Evolutionary conservation across 805 yeast genomes (phyloP), one percentile per base, ranked within the genome.

Genomic region (Diddensiella transvaalensis): DNA sequence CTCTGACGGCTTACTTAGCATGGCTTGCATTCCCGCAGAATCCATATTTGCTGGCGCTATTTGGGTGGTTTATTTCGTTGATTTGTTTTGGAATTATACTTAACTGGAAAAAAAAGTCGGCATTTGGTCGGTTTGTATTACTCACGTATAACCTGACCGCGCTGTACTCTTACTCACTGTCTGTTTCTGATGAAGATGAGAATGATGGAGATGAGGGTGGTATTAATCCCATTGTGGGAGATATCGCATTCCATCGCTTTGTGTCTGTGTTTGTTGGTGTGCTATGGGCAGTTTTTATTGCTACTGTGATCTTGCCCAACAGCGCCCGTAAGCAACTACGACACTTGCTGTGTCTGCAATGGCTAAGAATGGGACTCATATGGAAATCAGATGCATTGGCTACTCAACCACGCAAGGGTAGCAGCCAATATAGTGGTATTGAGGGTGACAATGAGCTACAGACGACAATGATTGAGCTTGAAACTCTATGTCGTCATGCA

Each of bases 81-180:
- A 61, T 66, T 4, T 74, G 76, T 23, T 76, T 73, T 55, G 56
- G 68, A 42, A 80, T 85, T n/a, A 82, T 87, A 49, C 63, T 85
- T 42, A 72, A 74, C 50, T 85, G 91, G 93, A 74, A 72, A 48
- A 72, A 64, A 51, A 82, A 77, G 56, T 67, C 60, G 50, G 58
- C 58, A 23, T 60, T 71, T 49, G 75, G 74, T 10, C 53, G 74
- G 38, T 87, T 87, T 58, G 80, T 86, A 6, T 65, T 87, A 37
- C 71, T 87, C 51, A 82, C 95, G 0, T 87, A 80, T 67, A 87
- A 87, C 63, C 74, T 87, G 61, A 85, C 93, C 0, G 87, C 87
- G 0, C 70, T 87, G 40, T 87, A 85, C 59, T 80, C 88, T 1
- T 87, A 82, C 64, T 80, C 86, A 22, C 73, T 83, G 72, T 73